Evolutionary conservation across 2,329 filamentous ascomycete species (phyloP).

Genomic region (Colletotrichum gloeosporioides): DNA sequence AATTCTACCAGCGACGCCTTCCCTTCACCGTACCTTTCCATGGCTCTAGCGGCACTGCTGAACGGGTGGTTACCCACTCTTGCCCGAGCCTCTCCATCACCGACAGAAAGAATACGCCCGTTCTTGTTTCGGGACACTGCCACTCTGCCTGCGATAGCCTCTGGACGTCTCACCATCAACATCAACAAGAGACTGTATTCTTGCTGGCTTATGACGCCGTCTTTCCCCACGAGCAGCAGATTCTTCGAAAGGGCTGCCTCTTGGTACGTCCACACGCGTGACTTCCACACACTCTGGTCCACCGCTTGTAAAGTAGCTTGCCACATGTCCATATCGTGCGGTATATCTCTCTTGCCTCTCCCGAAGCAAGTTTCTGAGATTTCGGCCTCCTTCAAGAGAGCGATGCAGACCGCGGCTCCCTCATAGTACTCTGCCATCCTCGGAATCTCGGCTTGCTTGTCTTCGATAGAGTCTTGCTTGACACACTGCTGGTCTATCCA

Average conservation of each 20-base stretch:
- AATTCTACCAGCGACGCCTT: not conserved
- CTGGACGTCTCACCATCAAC: not conserved
- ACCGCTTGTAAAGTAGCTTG: not conserved
- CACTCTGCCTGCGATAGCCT: not conserved
- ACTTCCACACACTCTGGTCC: not conserved
- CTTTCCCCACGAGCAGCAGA: not conserved
- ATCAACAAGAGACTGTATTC: not conserved
- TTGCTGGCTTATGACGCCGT: not conserved
- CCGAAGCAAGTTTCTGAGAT: not conserved
- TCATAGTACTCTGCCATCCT: not conserved
- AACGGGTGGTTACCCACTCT: not conserved
- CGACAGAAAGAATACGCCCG: not conserved
- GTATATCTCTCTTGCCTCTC: not conserved
- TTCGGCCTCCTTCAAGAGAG: not conserved
- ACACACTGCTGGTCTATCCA: not conserved
- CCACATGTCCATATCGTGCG: not conserved
- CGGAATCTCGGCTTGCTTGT: not conserved
- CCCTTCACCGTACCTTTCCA: not conserved
- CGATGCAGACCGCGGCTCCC: fast-evolving
- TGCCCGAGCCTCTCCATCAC: not conserved
- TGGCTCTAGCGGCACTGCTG: not conserved
- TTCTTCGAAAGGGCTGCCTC: not conserved
- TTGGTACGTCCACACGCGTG: not conserved
- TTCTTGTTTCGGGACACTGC: not conserved
- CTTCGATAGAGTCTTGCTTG: not conserved